Evolutionary conservation across 208 protist genomes (phyloP).

Genomic region (Herpetomonas muscarum): DNA sequence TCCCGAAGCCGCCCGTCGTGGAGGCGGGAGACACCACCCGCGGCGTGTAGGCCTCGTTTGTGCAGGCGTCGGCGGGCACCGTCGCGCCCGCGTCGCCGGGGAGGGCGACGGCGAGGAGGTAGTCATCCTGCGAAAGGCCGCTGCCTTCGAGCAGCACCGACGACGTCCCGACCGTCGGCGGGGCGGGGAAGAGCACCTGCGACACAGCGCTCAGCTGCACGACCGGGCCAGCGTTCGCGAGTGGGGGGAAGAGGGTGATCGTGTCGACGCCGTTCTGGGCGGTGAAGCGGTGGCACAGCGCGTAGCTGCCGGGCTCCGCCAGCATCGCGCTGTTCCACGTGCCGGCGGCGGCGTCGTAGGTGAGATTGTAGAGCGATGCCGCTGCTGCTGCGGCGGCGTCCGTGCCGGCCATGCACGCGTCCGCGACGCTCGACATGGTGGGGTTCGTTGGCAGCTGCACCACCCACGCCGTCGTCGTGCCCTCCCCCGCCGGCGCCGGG

Average conservation of each 20-base stretch:
- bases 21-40: conserved; percentile 27
- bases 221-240: conserved; percentile 38
- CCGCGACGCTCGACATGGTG: conserved; percentile 4
- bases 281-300: conserved; percentile 52
- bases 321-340: conserved; percentile 19
- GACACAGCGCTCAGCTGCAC: conserved; percentile 47
- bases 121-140: conserved; percentile 59
- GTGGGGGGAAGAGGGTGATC: conserved; percentile 52
- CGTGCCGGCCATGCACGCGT: conserved; percentile 31
- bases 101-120: conserved; percentile 58
- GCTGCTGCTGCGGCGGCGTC: conserved; percentile 5
- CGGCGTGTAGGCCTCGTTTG: conserved; percentile 45
- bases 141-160: conserved; percentile 49
- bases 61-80: conserved; percentile 74
- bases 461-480: conserved; percentile 35
- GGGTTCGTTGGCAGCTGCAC: conserved; percentile 14
- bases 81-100: conserved; percentile 7
- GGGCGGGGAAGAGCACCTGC: conserved; percentile 23
- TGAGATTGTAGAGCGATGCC: conserved; percentile 19
- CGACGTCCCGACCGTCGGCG: conserved; percentile 16
- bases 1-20: conserved; percentile 11
- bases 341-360: conserved; percentile 15
- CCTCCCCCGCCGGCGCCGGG: conserved; percentile 1
- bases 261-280: conserved; percentile 1
- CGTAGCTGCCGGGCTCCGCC: conserved; percentile 34